Percentiles rank a stretch among this genome's conserved stretches.
Evolutionary conservation across 2,329 filamentous ascomycete species (phyloP).

Genomic region (Trichoderma sp.): DNA sequence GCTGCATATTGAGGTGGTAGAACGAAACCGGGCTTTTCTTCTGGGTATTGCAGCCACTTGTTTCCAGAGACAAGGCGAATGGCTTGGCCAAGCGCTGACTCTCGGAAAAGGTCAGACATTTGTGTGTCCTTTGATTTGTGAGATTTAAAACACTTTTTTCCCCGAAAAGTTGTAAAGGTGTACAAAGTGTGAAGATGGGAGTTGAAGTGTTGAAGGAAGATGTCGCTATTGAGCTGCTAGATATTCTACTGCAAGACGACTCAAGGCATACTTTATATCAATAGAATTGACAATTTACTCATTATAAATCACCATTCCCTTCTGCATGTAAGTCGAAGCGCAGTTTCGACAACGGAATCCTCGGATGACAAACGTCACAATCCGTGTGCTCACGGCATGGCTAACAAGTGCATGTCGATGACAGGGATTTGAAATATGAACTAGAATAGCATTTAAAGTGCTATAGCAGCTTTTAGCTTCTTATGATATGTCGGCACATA

Average conservation of each 20-base stretch:
- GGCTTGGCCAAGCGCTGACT: conserved; percentile 17
- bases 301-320: not conserved
- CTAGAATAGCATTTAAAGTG: not conserved
- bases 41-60: conserved; percentile 2
- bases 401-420: not conserved
- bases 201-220: not conserved
- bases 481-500: not conserved
- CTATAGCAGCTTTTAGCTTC: not conserved
- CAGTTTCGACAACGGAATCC: not conserved
- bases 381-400: not conserved
- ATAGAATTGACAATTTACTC: not conserved
- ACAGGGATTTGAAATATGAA: not conserved
- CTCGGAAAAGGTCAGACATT: not conserved
- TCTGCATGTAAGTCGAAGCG: not conserved
- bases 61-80: conserved; percentile 3
- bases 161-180: not conserved
- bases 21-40: not conserved
- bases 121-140: not conserved
- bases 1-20: not conserved
- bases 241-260: not conserved
- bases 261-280: not conserved
- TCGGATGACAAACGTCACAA: not conserved
- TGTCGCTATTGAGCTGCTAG: not conserved
- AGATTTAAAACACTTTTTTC: not conserved
- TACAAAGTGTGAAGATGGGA: not conserved